phyloP scores from a whole-genome alignment of 164 flowering plant genomes.

The Magnolia changhungtana region DNA sequence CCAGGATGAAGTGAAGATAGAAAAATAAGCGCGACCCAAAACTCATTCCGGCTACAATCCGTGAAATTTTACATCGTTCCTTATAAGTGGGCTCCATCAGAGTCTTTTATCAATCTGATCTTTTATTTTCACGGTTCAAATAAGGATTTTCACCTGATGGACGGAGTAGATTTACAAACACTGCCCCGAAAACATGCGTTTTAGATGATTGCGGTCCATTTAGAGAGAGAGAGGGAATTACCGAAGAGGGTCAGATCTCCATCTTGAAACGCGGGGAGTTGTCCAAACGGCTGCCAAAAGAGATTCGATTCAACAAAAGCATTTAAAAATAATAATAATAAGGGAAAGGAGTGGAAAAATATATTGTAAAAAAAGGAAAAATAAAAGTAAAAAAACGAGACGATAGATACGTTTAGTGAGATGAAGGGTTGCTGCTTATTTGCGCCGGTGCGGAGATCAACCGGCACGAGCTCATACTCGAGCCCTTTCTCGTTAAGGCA shows the following conservation, averaged over 20 bases:
- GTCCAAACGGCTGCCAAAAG: constrained; percentile 21
- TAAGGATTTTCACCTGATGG: no score
- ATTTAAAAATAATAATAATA: background rate
- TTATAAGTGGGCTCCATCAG: no score
- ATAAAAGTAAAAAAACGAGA: no score
- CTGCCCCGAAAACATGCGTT: no score
- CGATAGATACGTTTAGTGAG: constrained; percentile 12
- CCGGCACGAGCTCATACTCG: constrained; percentile 14
- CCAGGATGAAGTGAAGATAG: no score
- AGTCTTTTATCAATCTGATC: no score
- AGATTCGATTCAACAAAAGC: background rate
- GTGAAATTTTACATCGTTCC: no score
- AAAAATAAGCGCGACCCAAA: no score
- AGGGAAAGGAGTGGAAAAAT: background rate
- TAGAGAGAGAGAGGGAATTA: constrained; percentile 1
- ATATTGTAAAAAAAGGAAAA: no score
- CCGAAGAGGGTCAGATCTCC: constrained; percentile 45
- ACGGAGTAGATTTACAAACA: no score
- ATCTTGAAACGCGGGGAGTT: constrained; percentile 32
- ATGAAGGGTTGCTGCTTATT: constrained; percentile 11
- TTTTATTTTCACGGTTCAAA: no score
- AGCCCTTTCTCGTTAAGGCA: constrained; percentile 16
- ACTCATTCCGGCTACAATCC: no score
- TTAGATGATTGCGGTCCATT: constrained; percentile 14
- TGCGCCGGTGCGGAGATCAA: constrained; percentile 3